Percentiles rank a stretch among this genome's conserved stretches.
Evolutionary conservation across 148 eudicot species (phyloP).

Genomic region (Chenopodium suecicum): DNA sequence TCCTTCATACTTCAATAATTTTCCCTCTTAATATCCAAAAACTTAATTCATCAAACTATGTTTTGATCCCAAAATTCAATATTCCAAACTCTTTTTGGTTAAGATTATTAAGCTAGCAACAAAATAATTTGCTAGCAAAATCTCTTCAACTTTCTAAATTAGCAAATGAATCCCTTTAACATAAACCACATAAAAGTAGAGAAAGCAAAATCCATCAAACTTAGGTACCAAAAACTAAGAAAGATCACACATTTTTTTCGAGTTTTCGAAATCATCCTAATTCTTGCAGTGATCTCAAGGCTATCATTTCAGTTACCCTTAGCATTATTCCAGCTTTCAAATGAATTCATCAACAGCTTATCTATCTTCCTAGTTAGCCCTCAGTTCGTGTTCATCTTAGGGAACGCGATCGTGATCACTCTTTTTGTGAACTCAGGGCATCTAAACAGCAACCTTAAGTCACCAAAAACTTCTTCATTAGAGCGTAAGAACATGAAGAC

Average conservation of each 20-base stretch:
- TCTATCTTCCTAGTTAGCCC: conserved; percentile 46
- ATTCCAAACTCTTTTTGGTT: conserved; percentile 2
- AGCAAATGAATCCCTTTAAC: conserved; percentile 48
- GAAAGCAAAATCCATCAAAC: conserved; percentile 51
- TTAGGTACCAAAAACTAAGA: conserved; percentile 40
- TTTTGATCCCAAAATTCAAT: conserved; percentile 1
- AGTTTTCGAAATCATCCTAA: conserved; percentile 51
- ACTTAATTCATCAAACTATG: conserved; percentile 16
- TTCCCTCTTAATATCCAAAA: conserved; percentile 26
- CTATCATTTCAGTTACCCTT: conserved; percentile 45
- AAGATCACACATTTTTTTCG: conserved; percentile 58
- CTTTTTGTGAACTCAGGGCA: conserved; percentile 54
- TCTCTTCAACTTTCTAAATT: neutral
- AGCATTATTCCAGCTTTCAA: conserved; percentile 37
- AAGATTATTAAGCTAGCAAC: neutral
- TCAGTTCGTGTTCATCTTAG: conserved; percentile 65
- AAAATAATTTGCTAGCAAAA: neutral
- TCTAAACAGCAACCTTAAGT: conserved; percentile 11
- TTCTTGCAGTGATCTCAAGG: conserved; percentile 52
- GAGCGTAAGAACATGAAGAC: conserved; percentile 28
- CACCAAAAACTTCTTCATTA: neutral
- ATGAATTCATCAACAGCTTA: conserved; percentile 42
- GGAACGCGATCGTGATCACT: conserved; percentile 59
- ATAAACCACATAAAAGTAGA: conserved; percentile 42
- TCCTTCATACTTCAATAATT: conserved; percentile 18